Evolutionary conservation across 768 basidiomycete genomes (phyloP), one percentile per base, ranked within the genome.

Genomic region (Lyophyllum decastes): DNA sequence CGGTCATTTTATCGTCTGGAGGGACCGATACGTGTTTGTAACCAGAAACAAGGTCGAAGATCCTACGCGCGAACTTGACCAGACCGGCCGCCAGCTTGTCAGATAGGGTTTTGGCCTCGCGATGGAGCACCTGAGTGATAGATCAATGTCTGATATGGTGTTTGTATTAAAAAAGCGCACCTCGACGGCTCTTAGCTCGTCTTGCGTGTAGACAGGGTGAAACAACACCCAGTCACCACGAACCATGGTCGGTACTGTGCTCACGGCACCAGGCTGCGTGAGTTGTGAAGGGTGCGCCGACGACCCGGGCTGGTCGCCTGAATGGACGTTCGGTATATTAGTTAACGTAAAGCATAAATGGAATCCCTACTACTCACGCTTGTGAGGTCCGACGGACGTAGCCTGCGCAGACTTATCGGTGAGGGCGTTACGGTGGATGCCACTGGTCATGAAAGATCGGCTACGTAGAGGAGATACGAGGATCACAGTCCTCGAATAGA

Each of bases 181-280:
- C 72, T 90, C 76, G 16, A 92, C 91, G 14, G 90, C 82, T 61
- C 76, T 85, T 49, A 93, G 68, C 66, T 94, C 92, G 35, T 84
- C 84, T 17, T 75, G 70, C 6, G 90, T 84, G 70, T 98, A 98
- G 1, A 96, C 94, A 0, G 95, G 95, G 68, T 96, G 93, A 68
- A 94, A 93, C 1, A 97, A 75, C 11, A 96, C 93, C 93, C 94
- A 97, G 64, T 92, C 90, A 2, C 91, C 91, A 40, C 77, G 80
- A 49, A 85, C 70, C 67, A 78, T 80, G 2, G 78, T 74, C 2
- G 85, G 84, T 14, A 84, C 73, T 4, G 85, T 83, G 68, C 78
- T 82, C 55, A 79, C 77, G 1, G 80, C 81, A 66, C 76, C 79
- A 25, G 70, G 70, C 57, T 74, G 73, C 4, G 77, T 78, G 61